phyloP scores from a whole-genome alignment of 202 grass and related monocot genomes.

The Brachypodium distachyon region DNA sequence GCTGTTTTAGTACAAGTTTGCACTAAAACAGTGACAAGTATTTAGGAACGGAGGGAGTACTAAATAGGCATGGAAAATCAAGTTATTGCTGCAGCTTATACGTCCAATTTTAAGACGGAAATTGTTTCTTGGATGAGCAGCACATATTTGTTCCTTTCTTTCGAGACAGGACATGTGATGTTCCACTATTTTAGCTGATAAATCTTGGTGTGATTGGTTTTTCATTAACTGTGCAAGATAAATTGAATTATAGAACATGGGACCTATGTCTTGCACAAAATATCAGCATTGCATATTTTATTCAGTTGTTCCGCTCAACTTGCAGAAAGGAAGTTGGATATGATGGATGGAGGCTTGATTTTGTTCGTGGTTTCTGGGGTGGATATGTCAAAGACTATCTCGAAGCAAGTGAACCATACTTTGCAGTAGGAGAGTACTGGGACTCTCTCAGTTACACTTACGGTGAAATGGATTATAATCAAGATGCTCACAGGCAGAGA shows the following conservation, averaged over 20 bases:
- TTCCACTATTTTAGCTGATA: not conserved
- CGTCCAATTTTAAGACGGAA: not conserved
- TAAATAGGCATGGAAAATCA: too few species aligned
- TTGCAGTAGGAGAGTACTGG: slow-evolving; percentile 97
- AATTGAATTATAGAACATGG: not conserved
- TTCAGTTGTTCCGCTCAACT: not conserved
- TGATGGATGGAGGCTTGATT: slow-evolving; percentile 97
- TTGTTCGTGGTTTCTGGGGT: slow-evolving; percentile 99
- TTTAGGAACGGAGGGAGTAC: too few species aligned
- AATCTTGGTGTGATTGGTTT: not conserved
- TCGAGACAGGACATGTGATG: not conserved
- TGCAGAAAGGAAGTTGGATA: slow-evolving; percentile 89
- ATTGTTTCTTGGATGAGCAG: not conserved
- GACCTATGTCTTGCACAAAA: not conserved
- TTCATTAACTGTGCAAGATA: not conserved
- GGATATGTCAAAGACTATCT: slow-evolving; percentile 98
- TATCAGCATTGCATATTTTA: not conserved
- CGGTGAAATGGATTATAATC: slow-evolving; percentile 96
- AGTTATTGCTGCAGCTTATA: not conserved
- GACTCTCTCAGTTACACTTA: slow-evolving; percentile 99
- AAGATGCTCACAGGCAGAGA: slow-evolving; percentile 95
- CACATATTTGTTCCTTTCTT: slow-evolving; percentile 14
- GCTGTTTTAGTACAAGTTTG: too few species aligned
- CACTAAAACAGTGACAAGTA: too few species aligned
- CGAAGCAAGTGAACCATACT: slow-evolving; percentile 78